Evolutionary conservation across 257 asterid genomes (phyloP), one percentile per base, ranked within the genome.

Genomic region (Ocimum tenuiflorum): DNA sequence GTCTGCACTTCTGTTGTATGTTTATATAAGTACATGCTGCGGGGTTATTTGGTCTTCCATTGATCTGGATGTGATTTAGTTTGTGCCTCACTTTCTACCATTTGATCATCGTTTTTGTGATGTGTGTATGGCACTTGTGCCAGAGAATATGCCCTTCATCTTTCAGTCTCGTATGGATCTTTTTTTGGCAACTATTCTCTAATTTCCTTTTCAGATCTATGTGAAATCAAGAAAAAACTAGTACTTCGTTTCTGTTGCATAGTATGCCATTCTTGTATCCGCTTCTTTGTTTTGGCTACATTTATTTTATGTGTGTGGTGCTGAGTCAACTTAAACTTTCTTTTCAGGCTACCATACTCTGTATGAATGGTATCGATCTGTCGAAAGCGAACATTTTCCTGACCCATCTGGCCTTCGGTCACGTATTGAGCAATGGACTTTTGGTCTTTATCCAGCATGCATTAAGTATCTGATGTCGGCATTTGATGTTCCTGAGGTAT

Each of bases 371-470:
- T 94, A 94, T 73, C 82, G 77, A 58, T 83, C 85, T 12, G 92
- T 85, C 67, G 99, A 94, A 73, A 85, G 88, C 8, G 91, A 94
- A 84, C 99, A 90, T 85, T 94, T 94, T 63, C 99, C 99, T 0
- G 99, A 94, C 60, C 99, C 95, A 63, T 90, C 96, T 24, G 99
- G 99, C 55, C 96, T 94, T 19, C 81, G 97, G 47, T 80, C 87
- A 22, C 96, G 97, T 60, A 88, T 94, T 4, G 97, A 94, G 72
- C 91, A 91, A 71, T 94, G 96, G 99, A 94, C 97, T 14, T 83
- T 89, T 22, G 97, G 99, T 64, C 97, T 94, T 62, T 94, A 94
- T 73, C 99, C 97, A 58, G 99, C 97, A 15, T 94, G 99, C 83
- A 89, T 94, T 24, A 94, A 94, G 80, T 94, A 94, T 76, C 84